phyloP scores from a whole-genome alignment of 176 grass and related monocot genomes.

The Rhynchospora pubera region DNA sequence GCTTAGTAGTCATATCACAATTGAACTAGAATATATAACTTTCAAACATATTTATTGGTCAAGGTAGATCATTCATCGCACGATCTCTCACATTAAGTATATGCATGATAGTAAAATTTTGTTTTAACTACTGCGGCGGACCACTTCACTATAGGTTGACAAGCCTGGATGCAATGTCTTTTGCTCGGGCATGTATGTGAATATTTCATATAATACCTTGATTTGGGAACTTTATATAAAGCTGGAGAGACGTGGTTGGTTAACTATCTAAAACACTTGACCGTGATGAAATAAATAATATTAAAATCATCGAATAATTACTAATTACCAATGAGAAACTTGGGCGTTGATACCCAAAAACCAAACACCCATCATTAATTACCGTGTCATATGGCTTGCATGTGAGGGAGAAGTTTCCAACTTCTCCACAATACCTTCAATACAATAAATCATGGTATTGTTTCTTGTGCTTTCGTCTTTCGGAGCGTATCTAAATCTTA shows the following conservation, averaged over 20 bases:
- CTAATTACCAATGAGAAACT: slow-evolving; percentile 7
- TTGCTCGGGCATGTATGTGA: background rate
- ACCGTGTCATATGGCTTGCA: slow-evolving; percentile 11
- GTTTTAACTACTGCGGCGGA: slow-evolving; percentile 5
- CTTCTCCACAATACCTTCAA: background rate
- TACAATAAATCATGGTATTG: background rate
- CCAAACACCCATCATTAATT: slow-evolving; percentile 24
- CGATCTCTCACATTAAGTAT: background rate
- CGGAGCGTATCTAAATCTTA: too few relatives aligned
- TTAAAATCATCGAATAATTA: background rate
- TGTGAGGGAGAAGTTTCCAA: slow-evolving; percentile 3
- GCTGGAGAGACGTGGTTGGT: slow-evolving; percentile 9
- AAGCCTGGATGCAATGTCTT: background rate
- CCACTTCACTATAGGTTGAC: slow-evolving; percentile 12
- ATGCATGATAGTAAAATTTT: background rate
- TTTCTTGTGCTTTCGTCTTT: background rate
- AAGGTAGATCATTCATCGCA: slow-evolving; percentile 9
- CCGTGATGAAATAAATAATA: slow-evolving; percentile 2
- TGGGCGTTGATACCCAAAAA: slow-evolving; percentile 26
- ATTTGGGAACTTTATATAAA: slow-evolving; percentile 7
- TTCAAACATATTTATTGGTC: background rate
- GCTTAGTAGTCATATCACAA: background rate
- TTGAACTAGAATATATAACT: background rate
- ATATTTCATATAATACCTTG: background rate
- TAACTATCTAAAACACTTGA: slow-evolving; percentile 7